Base-by-base conservation (phyloP, 306 rosid species). In the Notholithocarpus densiflorus region DNA sequence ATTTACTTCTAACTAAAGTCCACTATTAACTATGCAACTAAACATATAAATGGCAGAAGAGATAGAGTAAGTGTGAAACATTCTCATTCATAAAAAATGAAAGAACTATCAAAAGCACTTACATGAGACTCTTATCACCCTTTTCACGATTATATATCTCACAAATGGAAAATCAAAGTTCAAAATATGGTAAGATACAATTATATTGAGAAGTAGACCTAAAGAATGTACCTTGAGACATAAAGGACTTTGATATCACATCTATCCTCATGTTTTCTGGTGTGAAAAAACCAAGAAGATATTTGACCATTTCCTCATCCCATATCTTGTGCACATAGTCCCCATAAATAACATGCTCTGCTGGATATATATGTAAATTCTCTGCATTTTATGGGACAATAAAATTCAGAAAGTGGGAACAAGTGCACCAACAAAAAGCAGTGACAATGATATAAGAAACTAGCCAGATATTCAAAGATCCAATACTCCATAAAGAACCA, bases 221-320 rank as follows among this genome's bases (percentile, higher is more conserved):
- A 37, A 53, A 23, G n/a, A 82, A 79, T 11, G 29, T 80, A 91
- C 99, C 96, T 89, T 89, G 86, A 27, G 88, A 79, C 72, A 82
- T 84, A 6, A 51, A 85, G 75, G 87, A 84, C 87, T 91, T 93
- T 56, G 99, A 92, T 52, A 91, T 83, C 75, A 88, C 89, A 81
- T 93, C 99, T 75, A 92, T 70, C 83, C 99, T 90, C 99, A 95
- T 95, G 88, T 95, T 91, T 79, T 95, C 96, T 10, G 99, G 98
- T 71, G 88, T 79, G 48, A 95, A 89, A 87, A 91, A 92, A 85
- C 89, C 87, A 90, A 90, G 89, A 84, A 91, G 81, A 78, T 85
- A 75, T 76, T 87, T 85, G 69, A 95, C 75, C 82, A 90, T 37
- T 54, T 95, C 89, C 72, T 82, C 93, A 71, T 93, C 98, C 99